Conservation (phyloP, 2,329 filamentous ascomycete species). For the Xylaria sp. region DNA sequence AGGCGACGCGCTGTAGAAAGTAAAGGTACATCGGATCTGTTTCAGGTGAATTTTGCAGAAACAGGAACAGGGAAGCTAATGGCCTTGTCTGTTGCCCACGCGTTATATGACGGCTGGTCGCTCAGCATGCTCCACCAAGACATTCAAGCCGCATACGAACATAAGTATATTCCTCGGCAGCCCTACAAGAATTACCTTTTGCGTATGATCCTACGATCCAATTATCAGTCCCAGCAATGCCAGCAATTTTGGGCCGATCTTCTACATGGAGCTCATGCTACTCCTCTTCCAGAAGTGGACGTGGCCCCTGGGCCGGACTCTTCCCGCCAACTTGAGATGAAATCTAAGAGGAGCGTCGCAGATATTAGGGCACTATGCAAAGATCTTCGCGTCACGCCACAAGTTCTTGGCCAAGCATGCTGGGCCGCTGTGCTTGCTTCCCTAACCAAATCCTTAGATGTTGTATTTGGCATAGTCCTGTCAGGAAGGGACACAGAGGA, state of each 20-base stretch:
- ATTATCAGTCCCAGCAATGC: slow-evolving; percentile 52
- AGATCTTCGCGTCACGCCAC: slow-evolving; percentile 70
- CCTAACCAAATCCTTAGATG: slow-evolving; percentile 68
- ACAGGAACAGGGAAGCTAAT: slow-evolving; percentile 48
- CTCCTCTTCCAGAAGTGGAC: slow-evolving; percentile 36
- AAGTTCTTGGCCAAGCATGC: slow-evolving; percentile 75
- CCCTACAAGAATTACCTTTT: slow-evolving; percentile 61
- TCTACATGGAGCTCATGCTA: slow-evolving; percentile 57
- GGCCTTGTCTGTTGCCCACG: slow-evolving; percentile 78
- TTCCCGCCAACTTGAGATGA: slow-evolving; percentile 51
- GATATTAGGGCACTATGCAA: slow-evolving; percentile 67
- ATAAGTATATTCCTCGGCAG: slow-evolving; percentile 48
- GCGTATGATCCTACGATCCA: slow-evolving; percentile 53
- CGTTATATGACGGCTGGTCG: slow-evolving; percentile 89
- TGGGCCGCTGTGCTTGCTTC: slow-evolving; percentile 76
- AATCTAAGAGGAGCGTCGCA: slow-evolving; percentile 48
- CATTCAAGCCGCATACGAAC: slow-evolving; percentile 67
- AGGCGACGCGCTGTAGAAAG: slow-evolving; percentile 45
- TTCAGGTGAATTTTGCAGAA: slow-evolving; percentile 55
- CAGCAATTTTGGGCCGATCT: slow-evolving; percentile 73
- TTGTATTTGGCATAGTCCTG: slow-evolving; percentile 81
- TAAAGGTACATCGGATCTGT: slow-evolving; percentile 47
- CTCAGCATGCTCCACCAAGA: slow-evolving; percentile 75
- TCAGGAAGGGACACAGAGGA: slow-evolving; percentile 81
- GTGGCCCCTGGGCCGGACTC: not conserved